phyloP scores from a whole-genome alignment of 768 basidiomycete species.

The Leccinellum rugosiceps region DNA sequence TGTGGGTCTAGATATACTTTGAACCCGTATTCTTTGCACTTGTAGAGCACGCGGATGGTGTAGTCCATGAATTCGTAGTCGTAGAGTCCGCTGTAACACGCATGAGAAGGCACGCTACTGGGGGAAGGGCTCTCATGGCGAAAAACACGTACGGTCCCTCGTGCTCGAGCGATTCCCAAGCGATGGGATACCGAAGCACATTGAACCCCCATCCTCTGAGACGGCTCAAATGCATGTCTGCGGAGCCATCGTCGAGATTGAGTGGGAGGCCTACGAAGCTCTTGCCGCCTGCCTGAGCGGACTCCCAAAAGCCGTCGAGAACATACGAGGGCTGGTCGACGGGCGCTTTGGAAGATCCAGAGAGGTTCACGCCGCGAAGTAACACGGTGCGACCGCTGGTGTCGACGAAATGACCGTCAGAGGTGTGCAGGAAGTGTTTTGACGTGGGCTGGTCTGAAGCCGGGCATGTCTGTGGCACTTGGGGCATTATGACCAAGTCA shows the following conservation, averaged over 20 bases:
- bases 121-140: not conserved
- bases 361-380: conserved; percentile 92
- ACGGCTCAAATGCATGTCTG: conserved; percentile 83
- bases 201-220: conserved; percentile 94
- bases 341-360: conserved; percentile 86
- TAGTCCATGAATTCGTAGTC: conserved; percentile 94
- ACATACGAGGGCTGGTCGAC: conserved; percentile 62
- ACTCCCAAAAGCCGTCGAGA: conserved; percentile 79
- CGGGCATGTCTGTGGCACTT: conserved; percentile 15
- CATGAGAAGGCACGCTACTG: not conserved
- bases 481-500: conserved; percentile 20
- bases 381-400: conserved; percentile 70
- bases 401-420: conserved; percentile 70
- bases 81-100: conserved; percentile 68
- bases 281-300: conserved; percentile 63
- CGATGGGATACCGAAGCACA: conserved; percentile 73
- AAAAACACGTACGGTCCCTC: conserved; percentile 80
- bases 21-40: conserved; percentile 92
- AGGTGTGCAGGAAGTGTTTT: conserved; percentile 56
- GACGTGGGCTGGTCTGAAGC: conserved; percentile 15
- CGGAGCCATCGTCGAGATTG: conserved; percentile 79
- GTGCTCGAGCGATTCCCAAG: conserved; percentile 95
- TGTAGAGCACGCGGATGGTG: conserved; percentile 77
- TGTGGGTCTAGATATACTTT: conserved; percentile 93
- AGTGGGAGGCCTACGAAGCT: conserved; percentile 78